These are phyloP conservation scores for Leishmania martiniquensis DNA, from an alignment of 208 protist genomes.

Conservation along the genomic window DNA sequence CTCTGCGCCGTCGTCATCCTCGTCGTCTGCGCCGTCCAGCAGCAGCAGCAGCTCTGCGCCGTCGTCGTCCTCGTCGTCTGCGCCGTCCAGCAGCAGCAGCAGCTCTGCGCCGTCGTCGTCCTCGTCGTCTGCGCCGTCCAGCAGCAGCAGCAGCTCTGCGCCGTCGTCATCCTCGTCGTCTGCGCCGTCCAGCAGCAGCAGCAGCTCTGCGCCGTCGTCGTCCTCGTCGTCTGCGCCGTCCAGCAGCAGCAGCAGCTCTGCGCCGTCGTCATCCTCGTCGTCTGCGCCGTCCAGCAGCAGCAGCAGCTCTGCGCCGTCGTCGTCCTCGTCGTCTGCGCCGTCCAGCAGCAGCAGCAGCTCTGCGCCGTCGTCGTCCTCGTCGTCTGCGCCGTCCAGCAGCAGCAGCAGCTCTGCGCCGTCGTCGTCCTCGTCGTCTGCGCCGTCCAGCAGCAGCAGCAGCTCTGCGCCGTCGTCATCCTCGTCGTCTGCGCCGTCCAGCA, in stretches of 20 bases:
- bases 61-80: neutral
- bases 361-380: neutral
- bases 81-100: neutral
- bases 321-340: neutral
- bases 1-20: neutral
- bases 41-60: neutral
- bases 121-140: neutral
- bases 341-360: constrained; percentile 1
- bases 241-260: neutral
- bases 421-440: constrained; percentile 1
- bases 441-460: constrained; percentile 1
- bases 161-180: neutral
- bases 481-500: neutral
- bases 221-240: neutral
- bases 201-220: neutral
- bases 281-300: neutral
- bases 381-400: too few species aligned
- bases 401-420: neutral
- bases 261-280: neutral
- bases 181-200: constrained; percentile 1
- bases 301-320: neutral
- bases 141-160: neutral
- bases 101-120: neutral
- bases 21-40: neutral
- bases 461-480: neutral